Conservation (phyloP, 768 basidiomycete genomes). For the Boletus rubroflammeus region DNA sequence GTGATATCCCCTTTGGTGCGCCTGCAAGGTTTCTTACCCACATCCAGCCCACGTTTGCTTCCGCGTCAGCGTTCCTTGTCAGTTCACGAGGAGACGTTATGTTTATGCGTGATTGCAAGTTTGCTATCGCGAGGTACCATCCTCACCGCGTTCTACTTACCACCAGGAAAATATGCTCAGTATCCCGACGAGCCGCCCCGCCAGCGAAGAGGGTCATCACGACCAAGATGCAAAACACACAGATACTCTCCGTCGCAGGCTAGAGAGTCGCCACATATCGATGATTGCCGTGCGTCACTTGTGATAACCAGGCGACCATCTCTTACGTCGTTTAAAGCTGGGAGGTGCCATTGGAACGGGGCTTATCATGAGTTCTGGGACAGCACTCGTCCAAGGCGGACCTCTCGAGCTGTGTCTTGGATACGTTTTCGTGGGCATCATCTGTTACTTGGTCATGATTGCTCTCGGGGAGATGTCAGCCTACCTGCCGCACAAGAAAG, state of each 20-base stretch:
- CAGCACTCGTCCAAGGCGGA: constrained; percentile 55
- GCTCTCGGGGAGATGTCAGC: constrained; percentile 39
- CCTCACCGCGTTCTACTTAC: neutral
- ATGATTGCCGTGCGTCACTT: constrained; percentile 49
- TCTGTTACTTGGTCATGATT: constrained; percentile 62
- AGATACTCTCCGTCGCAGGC: constrained; percentile 43
- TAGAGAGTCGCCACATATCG: constrained; percentile 54
- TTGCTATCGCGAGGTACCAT: neutral
- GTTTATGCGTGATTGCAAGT: neutral
- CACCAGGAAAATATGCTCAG: neutral
- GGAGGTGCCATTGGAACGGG: constrained; percentile 56
- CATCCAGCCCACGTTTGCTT: neutral
- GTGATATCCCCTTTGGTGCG: neutral
- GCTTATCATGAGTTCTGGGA: constrained; percentile 58
- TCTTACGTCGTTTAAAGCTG: constrained; percentile 27
- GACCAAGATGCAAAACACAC: constrained; percentile 23
- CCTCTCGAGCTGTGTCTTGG: constrained; percentile 49
- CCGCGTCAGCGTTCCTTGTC: neutral
- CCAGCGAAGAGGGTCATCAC: constrained; percentile 18
- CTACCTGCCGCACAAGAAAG: constrained; percentile 58
- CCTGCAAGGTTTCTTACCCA: neutral
- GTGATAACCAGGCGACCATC: neutral
- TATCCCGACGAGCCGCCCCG: neutral
- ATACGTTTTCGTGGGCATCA: constrained; percentile 48
- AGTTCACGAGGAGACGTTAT: neutral